These are phyloP conservation scores for Diaporthe amygdali DNA, from an alignment of 2,329 filamentous ascomycete genomes.

Conservation along the genomic window DNA sequence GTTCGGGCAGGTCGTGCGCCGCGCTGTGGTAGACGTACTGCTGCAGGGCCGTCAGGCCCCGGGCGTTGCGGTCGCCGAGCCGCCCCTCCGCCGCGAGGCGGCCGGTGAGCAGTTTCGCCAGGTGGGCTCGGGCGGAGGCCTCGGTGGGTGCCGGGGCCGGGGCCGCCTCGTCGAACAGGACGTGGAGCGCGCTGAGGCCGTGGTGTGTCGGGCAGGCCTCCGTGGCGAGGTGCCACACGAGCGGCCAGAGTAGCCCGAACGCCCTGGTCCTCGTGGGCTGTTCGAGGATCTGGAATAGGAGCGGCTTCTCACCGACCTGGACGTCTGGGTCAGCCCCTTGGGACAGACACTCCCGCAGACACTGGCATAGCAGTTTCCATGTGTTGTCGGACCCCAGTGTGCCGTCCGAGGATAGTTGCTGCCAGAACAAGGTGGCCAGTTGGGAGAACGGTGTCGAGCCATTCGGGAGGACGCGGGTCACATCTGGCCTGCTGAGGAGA, in stretches of 20 bases:
- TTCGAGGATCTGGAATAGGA: slow-evolving; percentile 2
- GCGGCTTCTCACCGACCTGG: not conserved
- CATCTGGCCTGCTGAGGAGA: not conserved
- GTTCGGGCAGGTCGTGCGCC: not conserved
- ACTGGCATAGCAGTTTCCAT: not conserved
- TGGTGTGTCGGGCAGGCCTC: not conserved
- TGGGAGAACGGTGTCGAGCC: not conserved
- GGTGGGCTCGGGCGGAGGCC: not conserved
- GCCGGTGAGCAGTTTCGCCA: not conserved
- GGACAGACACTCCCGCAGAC: not conserved
- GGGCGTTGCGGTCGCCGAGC: slow-evolving; percentile 9
- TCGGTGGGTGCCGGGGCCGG: not conserved
- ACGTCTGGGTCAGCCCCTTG: slow-evolving; percentile 8
- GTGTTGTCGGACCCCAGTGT: not conserved
- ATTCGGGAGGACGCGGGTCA: not conserved
- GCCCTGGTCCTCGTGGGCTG: not conserved
- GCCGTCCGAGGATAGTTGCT: not conserved
- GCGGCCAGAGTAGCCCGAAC: not conserved
- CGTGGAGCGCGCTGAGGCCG: not conserved
- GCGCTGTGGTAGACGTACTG: not conserved
- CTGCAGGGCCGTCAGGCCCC: slow-evolving; percentile 9
- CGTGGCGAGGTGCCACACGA: not conserved
- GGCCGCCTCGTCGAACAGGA: not conserved
- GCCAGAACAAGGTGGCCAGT: not conserved
- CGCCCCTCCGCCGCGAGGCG: not conserved